Conservation (phyloP, 2,329 filamentous ascomycete genomes). For the Tolypocladium sp. region DNA sequence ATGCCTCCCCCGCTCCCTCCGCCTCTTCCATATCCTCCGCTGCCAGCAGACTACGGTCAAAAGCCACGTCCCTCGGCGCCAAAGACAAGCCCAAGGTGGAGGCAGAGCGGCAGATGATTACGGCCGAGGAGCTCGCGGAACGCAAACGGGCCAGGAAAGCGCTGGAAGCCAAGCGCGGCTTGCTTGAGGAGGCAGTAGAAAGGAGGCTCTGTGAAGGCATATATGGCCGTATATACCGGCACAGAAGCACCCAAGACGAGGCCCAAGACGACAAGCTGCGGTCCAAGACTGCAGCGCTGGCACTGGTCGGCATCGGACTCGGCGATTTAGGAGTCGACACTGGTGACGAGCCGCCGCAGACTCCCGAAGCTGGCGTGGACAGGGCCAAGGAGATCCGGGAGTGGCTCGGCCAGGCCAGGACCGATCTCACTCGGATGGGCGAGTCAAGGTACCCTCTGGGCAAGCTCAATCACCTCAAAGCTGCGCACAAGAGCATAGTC, state of each 20-base stretch:
- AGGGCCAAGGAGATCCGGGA: conserved; percentile 60
- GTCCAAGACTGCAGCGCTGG: conserved; percentile 84
- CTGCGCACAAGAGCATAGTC: conserved; percentile 88
- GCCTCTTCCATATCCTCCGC: conserved; percentile 46
- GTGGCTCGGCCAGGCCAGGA: conserved; percentile 61
- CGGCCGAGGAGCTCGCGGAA: conserved; percentile 71
- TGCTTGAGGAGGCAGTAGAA: conserved; percentile 87
- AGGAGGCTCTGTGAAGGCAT: conserved; percentile 74
- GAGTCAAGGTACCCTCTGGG: conserved; percentile 80
- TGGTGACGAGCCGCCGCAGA: conserved; percentile 44
- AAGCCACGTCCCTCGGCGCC: conserved; percentile 43
- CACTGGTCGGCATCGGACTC: conserved; percentile 83
- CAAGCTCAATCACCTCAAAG: conserved; percentile 81
- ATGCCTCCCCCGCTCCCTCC: conserved; percentile 47
- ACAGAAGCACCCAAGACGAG: conserved; percentile 86
- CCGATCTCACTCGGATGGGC: conserved; percentile 71
- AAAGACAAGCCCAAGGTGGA: conserved; percentile 42
- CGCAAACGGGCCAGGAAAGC: conserved; percentile 69
- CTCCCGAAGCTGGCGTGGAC: conserved; percentile 47
- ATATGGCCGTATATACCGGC: conserved; percentile 83
- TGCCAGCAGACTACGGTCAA: conserved; percentile 46
- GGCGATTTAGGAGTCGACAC: conserved; percentile 76
- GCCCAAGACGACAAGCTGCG: conserved; percentile 89
- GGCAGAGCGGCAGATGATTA: conserved; percentile 75
- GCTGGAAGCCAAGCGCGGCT: conserved; percentile 66